These are phyloP conservation scores for Ballota nigra DNA, from an alignment of 257 asterid species.

Conservation along the genomic window DNA sequence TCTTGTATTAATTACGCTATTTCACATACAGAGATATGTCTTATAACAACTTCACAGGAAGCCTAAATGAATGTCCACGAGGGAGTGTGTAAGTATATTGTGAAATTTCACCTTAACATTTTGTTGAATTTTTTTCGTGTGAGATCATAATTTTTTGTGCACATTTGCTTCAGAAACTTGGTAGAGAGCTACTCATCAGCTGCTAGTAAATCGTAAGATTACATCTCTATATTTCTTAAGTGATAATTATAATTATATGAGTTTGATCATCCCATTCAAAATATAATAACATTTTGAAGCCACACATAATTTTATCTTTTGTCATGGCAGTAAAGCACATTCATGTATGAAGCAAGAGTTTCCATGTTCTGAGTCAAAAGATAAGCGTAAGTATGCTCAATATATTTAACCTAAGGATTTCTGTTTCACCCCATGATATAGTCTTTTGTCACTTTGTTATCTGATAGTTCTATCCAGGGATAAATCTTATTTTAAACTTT, in stretches of 20 bases:
- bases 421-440: neutral
- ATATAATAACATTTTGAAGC: slow-evolving; percentile 13
- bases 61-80: slow-evolving; percentile 50
- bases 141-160: slow-evolving; percentile 4
- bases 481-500: too few species aligned
- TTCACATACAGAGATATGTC: slow-evolving; percentile 70
- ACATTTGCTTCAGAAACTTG: slow-evolving; percentile 58
- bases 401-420: neutral
- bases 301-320: slow-evolving; percentile 16
- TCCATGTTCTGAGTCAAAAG: slow-evolving; percentile 52
- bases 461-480: neutral
- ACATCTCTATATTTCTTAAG: neutral
- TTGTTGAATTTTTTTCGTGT: neutral
- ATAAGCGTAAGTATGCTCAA: slow-evolving; percentile 42
- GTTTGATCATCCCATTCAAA: neutral
- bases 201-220: slow-evolving; percentile 49
- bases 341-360: slow-evolving; percentile 66
- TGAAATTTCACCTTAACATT: neutral
- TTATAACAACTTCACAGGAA: slow-evolving; percentile 65
- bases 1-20: slow-evolving; percentile 16
- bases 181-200: slow-evolving; percentile 75
- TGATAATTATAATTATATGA: slow-evolving; percentile 3
- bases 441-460: neutral
- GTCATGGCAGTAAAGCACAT: slow-evolving; percentile 34
- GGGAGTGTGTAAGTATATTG: slow-evolving; percentile 74